These are phyloP conservation scores for Cercospora zeina DNA, from an alignment of 2,329 filamentous ascomycete species.

Conservation along the genomic window DNA sequence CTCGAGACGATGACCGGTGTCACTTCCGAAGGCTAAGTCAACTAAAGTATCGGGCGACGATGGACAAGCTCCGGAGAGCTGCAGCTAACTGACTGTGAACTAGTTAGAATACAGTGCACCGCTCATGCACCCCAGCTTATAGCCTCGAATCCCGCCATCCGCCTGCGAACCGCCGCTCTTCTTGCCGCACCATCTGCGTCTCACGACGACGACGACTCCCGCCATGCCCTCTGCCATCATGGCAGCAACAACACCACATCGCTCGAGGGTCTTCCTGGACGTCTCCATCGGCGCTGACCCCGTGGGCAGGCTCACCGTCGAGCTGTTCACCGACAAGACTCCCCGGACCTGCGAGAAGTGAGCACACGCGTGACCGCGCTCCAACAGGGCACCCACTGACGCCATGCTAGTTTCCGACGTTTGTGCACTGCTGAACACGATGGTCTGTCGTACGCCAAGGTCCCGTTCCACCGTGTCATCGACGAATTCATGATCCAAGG, in stretches of 20 bases:
- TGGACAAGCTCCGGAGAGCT: slow-evolving; percentile 6
- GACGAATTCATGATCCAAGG: slow-evolving; percentile 51
- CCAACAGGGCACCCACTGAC: slow-evolving; percentile 19
- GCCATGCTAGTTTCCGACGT: slow-evolving; percentile 45
- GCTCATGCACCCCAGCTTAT: slow-evolving; percentile 11
- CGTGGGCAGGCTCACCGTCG: slow-evolving; percentile 47
- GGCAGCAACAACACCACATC: slow-evolving; percentile 24
- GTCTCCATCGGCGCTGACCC: slow-evolving; percentile 45
- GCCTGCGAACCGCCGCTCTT: slow-evolving; percentile 2
- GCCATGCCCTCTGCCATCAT: slow-evolving; percentile 20
- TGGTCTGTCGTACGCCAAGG: slow-evolving; percentile 42
- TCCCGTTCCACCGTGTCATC: slow-evolving; percentile 46
- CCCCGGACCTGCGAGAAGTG: slow-evolving; percentile 52
- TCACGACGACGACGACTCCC: no score
- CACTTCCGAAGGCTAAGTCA: no score
- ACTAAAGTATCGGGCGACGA: background rate
- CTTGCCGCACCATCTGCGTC: slow-evolving; percentile 9
- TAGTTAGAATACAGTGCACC: no score
- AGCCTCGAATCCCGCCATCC: background rate
- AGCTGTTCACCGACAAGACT: slow-evolving; percentile 50
- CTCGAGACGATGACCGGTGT: no score
- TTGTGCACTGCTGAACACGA: slow-evolving; percentile 46
- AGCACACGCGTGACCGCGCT: slow-evolving; percentile 16
- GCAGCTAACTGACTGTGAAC: no score
- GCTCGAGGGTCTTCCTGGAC: slow-evolving; percentile 48